These are phyloP conservation scores for Cunninghamia lanceolata DNA, from an alignment of 75 land plant species.

Conservation along the genomic window DNA sequence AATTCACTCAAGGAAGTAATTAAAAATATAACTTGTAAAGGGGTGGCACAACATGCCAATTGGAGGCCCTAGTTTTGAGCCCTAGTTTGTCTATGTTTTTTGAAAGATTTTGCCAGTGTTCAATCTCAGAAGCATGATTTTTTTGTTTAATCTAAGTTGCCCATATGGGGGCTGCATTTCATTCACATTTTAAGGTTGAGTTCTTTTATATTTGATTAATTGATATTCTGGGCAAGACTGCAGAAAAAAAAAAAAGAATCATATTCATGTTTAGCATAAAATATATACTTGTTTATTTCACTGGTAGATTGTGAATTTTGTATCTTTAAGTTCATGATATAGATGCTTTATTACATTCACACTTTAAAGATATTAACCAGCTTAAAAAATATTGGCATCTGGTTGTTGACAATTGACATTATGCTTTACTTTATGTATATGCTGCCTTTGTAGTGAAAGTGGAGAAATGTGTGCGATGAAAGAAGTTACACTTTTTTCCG, in stretches of 20 bases:
- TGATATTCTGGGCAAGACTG: not conserved
- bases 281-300: not conserved
- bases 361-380: not conserved
- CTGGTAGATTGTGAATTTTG: not conserved
- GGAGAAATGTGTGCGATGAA: slow-evolving; percentile 98
- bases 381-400: not conserved
- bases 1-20: too few relatives aligned
- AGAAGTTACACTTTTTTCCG: slow-evolving; percentile 75
- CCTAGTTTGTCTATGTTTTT: not conserved
- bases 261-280: not conserved
- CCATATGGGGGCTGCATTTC: not conserved
- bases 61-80: not conserved
- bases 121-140: not conserved
- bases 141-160: not conserved
- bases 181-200: not conserved
- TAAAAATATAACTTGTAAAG: too few relatives aligned
- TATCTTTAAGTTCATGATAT: not conserved
- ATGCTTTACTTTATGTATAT: not conserved
- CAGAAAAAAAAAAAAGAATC: not conserved
- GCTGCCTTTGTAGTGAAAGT: slow-evolving; percentile 59
- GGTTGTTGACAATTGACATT: not conserved
- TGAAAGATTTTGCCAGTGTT: not conserved
- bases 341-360: not conserved
- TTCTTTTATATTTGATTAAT: not conserved
- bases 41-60: not conserved